These are phyloP conservation scores for Hemileia vastatrix DNA, from an alignment of 1,284 basidiomycete species.

Conservation along the genomic window DNA sequence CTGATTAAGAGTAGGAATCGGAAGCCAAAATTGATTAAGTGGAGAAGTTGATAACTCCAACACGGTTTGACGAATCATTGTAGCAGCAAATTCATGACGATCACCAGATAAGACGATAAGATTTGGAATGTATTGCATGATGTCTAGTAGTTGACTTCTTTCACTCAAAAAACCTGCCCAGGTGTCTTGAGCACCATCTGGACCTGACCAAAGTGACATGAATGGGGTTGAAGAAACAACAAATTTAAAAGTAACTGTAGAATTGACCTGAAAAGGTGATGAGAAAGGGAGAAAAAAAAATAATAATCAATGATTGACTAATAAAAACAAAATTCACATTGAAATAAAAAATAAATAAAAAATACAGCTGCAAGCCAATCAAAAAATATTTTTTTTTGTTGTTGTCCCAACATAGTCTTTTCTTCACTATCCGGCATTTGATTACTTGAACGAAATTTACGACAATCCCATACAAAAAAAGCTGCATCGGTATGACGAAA, in stretches of 20 bases:
- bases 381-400: slow-evolving; percentile 57
- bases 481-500: slow-evolving; percentile 20
- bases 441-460: slow-evolving; percentile 36
- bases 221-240: slow-evolving; percentile 67
- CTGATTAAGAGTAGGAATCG: slow-evolving; percentile 36
- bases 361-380: slow-evolving; percentile 57
- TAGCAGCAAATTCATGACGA: slow-evolving; percentile 67
- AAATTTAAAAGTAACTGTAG: slow-evolving; percentile 70
- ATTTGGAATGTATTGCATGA: slow-evolving; percentile 62
- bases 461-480: slow-evolving; percentile 22
- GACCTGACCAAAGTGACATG: slow-evolving; percentile 60
- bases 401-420: slow-evolving; percentile 61
- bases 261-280: slow-evolving; percentile 53
- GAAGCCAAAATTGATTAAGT: slow-evolving; percentile 58
- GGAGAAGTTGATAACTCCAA: slow-evolving; percentile 58
- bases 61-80: slow-evolving; percentile 50
- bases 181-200: slow-evolving; percentile 53
- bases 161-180: slow-evolving; percentile 64
- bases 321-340: not conserved
- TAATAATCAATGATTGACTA: too few relatives aligned
- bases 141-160: slow-evolving; percentile 52
- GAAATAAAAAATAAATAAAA: slow-evolving; percentile 7
- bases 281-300: slow-evolving; percentile 1
- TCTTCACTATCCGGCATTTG: slow-evolving; percentile 36
- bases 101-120: slow-evolving; percentile 48